Evolutionary conservation across 768 basidiomycete genomes (phyloP).

Genomic region (Mycena filopes): DNA sequence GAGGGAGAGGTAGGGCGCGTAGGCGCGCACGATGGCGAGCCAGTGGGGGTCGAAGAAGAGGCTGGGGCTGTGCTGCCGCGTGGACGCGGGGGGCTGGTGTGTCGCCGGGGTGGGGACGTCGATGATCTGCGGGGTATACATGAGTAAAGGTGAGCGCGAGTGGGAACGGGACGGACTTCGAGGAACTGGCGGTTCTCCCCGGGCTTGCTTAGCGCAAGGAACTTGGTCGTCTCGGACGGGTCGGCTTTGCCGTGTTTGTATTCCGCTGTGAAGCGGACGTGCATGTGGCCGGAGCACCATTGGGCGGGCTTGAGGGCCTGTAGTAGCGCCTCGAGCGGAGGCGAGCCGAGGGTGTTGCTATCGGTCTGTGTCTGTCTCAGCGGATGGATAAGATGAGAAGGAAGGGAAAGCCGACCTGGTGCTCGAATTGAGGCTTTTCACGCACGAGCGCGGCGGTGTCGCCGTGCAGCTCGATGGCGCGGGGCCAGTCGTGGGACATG

Average conservation of each 20-base stretch:
- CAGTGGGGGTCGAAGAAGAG: conserved; percentile 89
- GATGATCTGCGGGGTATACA: conserved; percentile 62
- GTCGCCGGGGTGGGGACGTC: conserved; percentile 58
- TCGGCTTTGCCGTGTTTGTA: conserved; percentile 43
- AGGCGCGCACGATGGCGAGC: conserved; percentile 92
- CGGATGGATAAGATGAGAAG: not conserved
- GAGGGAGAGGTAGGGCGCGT: conserved; percentile 81
- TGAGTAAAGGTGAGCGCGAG: not conserved
- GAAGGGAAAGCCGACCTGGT: conserved; percentile 45
- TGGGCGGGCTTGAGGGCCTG: conserved; percentile 62
- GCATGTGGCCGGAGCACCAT: conserved; percentile 48
- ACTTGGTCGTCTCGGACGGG: conserved; percentile 55
- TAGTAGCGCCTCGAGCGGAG: conserved; percentile 69
- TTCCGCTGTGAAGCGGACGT: conserved; percentile 85
- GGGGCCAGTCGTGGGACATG: conserved; percentile 98
- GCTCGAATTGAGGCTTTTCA: conserved; percentile 86
- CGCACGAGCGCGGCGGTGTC: conserved; percentile 72
- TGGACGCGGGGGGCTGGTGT: conserved; percentile 25
- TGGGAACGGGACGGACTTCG: conserved; percentile 61
- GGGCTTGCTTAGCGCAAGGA: conserved; percentile 94
- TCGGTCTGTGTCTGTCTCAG: not conserved
- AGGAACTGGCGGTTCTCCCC: conserved; percentile 79
- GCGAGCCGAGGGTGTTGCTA: conserved; percentile 69
- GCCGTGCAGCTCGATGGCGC: conserved; percentile 84
- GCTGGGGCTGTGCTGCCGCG: conserved; percentile 38